phyloP scores from a whole-genome alignment of 805 yeast genomes.

The Metschnikowia sp. region DNA sequence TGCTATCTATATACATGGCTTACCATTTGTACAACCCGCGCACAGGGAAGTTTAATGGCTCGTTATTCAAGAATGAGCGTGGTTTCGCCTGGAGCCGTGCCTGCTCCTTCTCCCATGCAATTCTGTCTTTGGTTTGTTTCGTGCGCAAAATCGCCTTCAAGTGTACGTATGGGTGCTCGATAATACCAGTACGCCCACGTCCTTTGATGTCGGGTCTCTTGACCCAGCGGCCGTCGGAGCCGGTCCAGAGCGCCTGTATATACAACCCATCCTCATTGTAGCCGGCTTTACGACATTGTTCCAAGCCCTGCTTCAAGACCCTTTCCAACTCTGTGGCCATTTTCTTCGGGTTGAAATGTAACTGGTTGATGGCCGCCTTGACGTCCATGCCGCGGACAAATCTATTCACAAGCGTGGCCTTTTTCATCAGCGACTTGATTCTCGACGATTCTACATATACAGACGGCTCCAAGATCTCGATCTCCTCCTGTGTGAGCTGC shows the following conservation, averaged over 20 bases:
- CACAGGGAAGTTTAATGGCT: constrained; percentile 42
- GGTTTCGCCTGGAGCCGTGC: constrained; percentile 51
- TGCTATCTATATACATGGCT: neutral
- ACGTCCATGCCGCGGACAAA: constrained; percentile 69
- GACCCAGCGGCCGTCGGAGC: constrained; percentile 76
- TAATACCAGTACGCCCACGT: constrained; percentile 83
- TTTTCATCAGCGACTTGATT: constrained; percentile 83
- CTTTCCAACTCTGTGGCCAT: constrained; percentile 77
- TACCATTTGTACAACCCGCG: constrained; percentile 43
- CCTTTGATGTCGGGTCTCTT: constrained; percentile 80
- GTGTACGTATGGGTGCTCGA: constrained; percentile 74
- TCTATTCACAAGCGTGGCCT: constrained; percentile 76
- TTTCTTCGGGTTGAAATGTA: constrained; percentile 81
- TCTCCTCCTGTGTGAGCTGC: constrained; percentile 58
- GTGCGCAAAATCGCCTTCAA: constrained; percentile 74
- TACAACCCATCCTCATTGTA: constrained; percentile 61
- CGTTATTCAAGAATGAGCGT: constrained; percentile 43
- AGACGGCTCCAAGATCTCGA: constrained; percentile 81
- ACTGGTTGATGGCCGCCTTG: constrained; percentile 82
- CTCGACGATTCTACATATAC: constrained; percentile 79
- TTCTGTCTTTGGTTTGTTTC: constrained; percentile 57
- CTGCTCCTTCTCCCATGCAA: constrained; percentile 54
- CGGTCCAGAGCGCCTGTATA: constrained; percentile 83
- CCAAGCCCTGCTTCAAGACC: constrained; percentile 66
- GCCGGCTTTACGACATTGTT: constrained; percentile 61